Base-by-base conservation (phyloP, 2,329 filamentous ascomycete genomes). In the Chrysoporthe austroafricana region DNA sequence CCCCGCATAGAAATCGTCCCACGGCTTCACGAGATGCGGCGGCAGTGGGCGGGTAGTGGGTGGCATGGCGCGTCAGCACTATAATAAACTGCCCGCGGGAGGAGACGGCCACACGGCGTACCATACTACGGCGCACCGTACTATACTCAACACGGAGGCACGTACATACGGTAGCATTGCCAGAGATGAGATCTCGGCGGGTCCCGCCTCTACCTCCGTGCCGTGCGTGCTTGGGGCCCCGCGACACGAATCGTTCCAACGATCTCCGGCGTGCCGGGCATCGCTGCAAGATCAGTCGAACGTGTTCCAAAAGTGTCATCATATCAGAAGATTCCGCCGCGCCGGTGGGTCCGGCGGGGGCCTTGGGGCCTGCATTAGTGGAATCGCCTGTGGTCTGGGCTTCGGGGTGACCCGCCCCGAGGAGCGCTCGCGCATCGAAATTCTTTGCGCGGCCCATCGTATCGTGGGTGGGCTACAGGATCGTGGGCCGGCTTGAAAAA, bases 341-440 rank as follows among this genome's bases (percentile, higher is more conserved):
- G 21, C 26, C 2, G 39, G 63, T 64, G 63, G 52, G 48, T 46
- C 50, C 14, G 8, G 32, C 32, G n/a, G 46, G 26, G 46, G 26
- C 11, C 43, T 34, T 34, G 42, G 39, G 36, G 44, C 62, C 50
- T 64, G 62, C 62, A 64, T 64, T 54, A 64, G 62, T 39, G 62
- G 36, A 4, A 36, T 21, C 26, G 16, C 11, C 21, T 21, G 21
- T 48, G 63, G 63, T 59, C 63, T 64, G 63, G 54, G 52, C 63
- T 59, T 39, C n/a, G 63, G 63, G 63, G 54, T 64, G 62, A 64
- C 62, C 62, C 62, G 54, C 63, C 63, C 63, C 63, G 63, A 34
- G 32, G 39, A 44, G 39, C 50, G 50, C 36, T 18, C 50, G 54
- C 52, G 18, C 32, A 54, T 54, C 50, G 50, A 54, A 54, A 54